Evolutionary conservation across 768 basidiomycete genomes (phyloP), one percentile per base, ranked within the genome.

Genomic region (Vararia minispora): DNA sequence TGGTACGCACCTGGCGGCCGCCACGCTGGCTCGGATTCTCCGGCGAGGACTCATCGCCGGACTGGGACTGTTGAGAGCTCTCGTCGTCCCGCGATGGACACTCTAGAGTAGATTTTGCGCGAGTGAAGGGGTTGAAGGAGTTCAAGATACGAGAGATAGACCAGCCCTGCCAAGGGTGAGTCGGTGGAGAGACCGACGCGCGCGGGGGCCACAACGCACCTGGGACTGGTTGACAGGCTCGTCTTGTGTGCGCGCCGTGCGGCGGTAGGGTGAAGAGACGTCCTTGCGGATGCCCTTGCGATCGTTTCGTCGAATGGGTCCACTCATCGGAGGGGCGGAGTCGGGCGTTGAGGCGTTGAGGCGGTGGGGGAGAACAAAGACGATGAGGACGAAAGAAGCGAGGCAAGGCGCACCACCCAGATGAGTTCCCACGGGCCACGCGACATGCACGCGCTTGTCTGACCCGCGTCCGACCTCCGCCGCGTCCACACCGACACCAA

Each of bases 91-190:
- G n/a, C n/a, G n/a, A n/a, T n/a, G n/a, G n/a, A n/a, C n/a, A n/a
- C n/a, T 44, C 49, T 23, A 37, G 38, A 23, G 48, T 14, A 6
- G 31, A 21, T 33, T 25, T 18, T 35, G 33, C 12, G 35, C 24
- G 25, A 32, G n/a, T n/a, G 61, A 66, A 48, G 11, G 74, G 76
- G 46, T 76, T 75, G 17, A 79, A 48, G 47, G 59, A 71, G 46
- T 49, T 66, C 11, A 79, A 51, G 9, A 79, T 48, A 11, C 63
- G 63, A 2, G 68, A 59, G 43, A 78, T 53, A 45, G 66, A 68
- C 76, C 77, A 79, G 16, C 43, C 35, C 51, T 52, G 22, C n/a
- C n/a, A n/a, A n/a, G n/a, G n/a, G n/a, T n/a, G n/a, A n/a, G n/a
- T n/a, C n/a, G n/a, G n/a, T n/a, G n/a, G n/a, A n/a, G n/a, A n/a